Conservation (phyloP, 2,329 filamentous ascomycete genomes). For the Periconia digitata region DNA sequence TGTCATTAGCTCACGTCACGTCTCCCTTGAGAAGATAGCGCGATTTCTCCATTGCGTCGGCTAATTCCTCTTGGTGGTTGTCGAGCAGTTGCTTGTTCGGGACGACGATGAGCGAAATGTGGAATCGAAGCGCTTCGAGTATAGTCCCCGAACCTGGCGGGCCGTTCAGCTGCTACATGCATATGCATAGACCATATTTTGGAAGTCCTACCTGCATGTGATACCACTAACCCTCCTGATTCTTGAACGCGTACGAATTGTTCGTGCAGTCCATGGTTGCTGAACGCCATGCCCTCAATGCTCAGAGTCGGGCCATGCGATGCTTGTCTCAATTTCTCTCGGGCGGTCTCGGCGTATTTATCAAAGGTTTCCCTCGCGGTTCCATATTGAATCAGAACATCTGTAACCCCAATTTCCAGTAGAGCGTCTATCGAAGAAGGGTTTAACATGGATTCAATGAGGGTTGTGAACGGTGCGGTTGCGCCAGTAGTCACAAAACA, state of each 20-base stretch:
- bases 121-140: slow-evolving; percentile 74
- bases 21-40: slow-evolving; percentile 76
- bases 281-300: slow-evolving; percentile 68
- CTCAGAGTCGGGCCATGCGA: slow-evolving; percentile 17
- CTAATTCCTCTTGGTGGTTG: slow-evolving; percentile 90
- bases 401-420: slow-evolving; percentile 62
- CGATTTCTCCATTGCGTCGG: slow-evolving; percentile 70
- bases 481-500: slow-evolving; percentile 93
- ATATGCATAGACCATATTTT: background rate
- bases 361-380: slow-evolving; percentile 61
- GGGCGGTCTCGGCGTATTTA: slow-evolving; percentile 16
- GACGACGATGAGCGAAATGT: slow-evolving; percentile 81
- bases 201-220: slow-evolving; percentile 73
- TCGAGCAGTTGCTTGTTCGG: slow-evolving; percentile 80
- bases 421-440: slow-evolving; percentile 66
- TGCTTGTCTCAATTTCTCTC: slow-evolving; percentile 11
- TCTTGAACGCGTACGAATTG: slow-evolving; percentile 61
- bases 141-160: slow-evolving; percentile 83
- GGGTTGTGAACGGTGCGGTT: slow-evolving; percentile 76
- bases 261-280: slow-evolving; percentile 57
- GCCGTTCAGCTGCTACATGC: slow-evolving; percentile 4
- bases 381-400: slow-evolving; percentile 80
- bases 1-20: slow-evolving; percentile 58
- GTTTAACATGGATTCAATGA: slow-evolving; percentile 68
- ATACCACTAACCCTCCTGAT: slow-evolving; percentile 74